A percentile compares a stretch with the other conserved stretches of the same genome.
These are phyloP conservation scores for Talaromyces borbonicus DNA, from an alignment of 495 filamentous ascomycete genomes.

Conservation along the genomic window DNA sequence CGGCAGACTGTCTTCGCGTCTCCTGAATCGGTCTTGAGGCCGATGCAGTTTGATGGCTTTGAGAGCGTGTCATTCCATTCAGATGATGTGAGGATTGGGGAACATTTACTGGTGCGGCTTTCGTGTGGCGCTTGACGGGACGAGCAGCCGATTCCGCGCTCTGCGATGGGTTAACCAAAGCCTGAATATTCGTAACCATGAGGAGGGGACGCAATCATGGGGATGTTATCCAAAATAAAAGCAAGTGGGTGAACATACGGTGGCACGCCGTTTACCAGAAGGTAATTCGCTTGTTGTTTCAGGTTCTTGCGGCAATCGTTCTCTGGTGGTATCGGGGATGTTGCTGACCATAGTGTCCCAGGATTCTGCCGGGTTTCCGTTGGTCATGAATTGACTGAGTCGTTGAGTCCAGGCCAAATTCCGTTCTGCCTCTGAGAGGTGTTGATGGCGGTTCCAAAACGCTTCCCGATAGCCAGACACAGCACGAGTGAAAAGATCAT, in stretches of 20 bases:
- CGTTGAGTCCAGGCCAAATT: conserved; percentile 35
- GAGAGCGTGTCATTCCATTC: conserved; percentile 32
- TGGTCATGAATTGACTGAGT: conserved; percentile 31
- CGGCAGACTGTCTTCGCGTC: conserved; percentile 27
- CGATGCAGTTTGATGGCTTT: conserved; percentile 33
- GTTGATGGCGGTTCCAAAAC: conserved; percentile 36
- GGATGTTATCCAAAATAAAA: no score
- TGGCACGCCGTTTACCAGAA: conserved; percentile 39
- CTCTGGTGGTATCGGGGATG: conserved; percentile 26
- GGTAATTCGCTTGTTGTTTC: conserved; percentile 31
- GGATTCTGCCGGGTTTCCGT: neutral
- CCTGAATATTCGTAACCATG: conserved; percentile 12
- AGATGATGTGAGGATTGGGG: conserved; percentile 17
- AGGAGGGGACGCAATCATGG: conserved; percentile 8
- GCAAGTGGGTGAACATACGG: conserved; percentile 30
- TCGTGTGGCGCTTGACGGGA: conserved; percentile 6
- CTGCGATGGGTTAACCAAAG: conserved; percentile 38
- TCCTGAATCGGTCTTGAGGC: neutral
- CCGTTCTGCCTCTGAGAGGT: conserved; percentile 35
- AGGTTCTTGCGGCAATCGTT: conserved; percentile 38
- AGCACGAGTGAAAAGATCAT: conserved; percentile 35
- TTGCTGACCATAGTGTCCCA: neutral
- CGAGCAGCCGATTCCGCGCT: conserved; percentile 26
- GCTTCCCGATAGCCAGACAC: conserved; percentile 37
- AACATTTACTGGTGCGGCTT: conserved; percentile 9